phyloP scores from a whole-genome alignment of 495 filamentous ascomycete genomes.

The Cryomyces minteri region DNA sequence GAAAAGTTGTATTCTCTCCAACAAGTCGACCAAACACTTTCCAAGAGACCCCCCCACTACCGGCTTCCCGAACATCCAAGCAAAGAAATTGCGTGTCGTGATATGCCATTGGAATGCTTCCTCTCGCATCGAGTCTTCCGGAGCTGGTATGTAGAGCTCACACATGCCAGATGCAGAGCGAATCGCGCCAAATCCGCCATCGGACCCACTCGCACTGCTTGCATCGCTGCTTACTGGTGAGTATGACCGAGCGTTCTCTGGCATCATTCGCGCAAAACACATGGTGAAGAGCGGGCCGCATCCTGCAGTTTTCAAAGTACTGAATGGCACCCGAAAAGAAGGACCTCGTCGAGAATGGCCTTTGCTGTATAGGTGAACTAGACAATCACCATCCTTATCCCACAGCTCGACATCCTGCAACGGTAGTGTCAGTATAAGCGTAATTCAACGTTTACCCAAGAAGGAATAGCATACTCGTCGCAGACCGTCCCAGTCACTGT shows the following conservation, averaged over 20 bases:
- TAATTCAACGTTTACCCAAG: background rate
- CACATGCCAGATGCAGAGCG: slow-evolving; percentile 11
- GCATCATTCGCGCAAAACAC: slow-evolving; percentile 21
- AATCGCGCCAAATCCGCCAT: background rate
- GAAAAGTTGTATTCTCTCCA: slow-evolving; percentile 38
- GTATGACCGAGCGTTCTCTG: background rate
- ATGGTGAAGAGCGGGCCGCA: slow-evolving; percentile 34
- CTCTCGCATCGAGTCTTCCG: slow-evolving; percentile 26
- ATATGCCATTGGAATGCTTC: slow-evolving; percentile 37
- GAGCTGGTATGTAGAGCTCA: slow-evolving; percentile 46
- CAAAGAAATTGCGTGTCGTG: slow-evolving; percentile 50
- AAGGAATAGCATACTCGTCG: slow-evolving; percentile 4
- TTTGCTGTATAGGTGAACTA: slow-evolving; percentile 38
- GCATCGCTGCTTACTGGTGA: background rate
- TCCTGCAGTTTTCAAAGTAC: slow-evolving; percentile 26
- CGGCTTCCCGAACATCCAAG: slow-evolving; percentile 39
- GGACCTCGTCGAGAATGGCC: slow-evolving; percentile 41
- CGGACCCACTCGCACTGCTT: background rate
- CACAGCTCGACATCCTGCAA: slow-evolving; percentile 43
- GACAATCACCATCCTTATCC: slow-evolving; percentile 40
- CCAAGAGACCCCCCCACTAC: slow-evolving; percentile 42
- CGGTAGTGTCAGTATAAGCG: background rate
- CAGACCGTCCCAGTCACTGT: slow-evolving; percentile 13
- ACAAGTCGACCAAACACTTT: slow-evolving; percentile 32
- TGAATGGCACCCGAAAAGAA: slow-evolving; percentile 37